These are phyloP conservation scores for Venturia pyrina DNA, from an alignment of 2,329 filamentous ascomycete species.

Conservation along the genomic window DNA sequence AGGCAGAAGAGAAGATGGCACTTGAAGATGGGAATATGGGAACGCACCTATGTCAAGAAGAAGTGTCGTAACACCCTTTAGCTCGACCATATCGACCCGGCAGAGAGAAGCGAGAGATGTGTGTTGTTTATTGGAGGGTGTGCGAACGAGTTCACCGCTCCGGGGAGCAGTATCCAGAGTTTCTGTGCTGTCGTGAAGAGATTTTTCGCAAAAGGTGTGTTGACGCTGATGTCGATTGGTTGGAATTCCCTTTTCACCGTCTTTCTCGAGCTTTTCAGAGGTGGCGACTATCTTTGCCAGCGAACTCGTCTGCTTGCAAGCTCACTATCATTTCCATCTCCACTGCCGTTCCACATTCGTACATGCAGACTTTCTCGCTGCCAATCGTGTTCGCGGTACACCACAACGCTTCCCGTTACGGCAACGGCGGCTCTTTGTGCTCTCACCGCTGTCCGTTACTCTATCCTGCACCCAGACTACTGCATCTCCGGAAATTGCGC, in stretches of 20 bases:
- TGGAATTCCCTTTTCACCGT: not conserved
- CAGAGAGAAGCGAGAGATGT: not conserved
- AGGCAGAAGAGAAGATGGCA: not conserved
- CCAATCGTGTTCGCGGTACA: not conserved
- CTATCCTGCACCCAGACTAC: not conserved
- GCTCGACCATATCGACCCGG: conserved; percentile 16
- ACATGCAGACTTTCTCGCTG: not conserved
- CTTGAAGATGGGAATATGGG: not conserved
- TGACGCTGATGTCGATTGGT: conserved; percentile 1
- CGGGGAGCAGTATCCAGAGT: conserved; percentile 13
- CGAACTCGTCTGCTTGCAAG: not conserved
- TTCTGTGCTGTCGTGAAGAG: conserved; percentile 2
- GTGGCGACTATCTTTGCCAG: not conserved
- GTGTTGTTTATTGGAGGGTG: conserved; percentile 6
- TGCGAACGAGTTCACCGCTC: conserved; percentile 15
- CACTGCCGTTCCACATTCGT: not conserved
- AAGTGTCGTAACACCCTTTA: conserved; percentile 34
- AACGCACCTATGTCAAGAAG: conserved; percentile 51
- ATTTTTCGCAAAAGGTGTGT: conserved; percentile 2
- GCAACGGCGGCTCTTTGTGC: not conserved
- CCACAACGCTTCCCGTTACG: not conserved
- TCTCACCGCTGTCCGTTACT: not conserved
- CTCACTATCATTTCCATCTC: not conserved
- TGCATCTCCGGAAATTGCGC: not conserved
- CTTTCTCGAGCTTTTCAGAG: not conserved